Conservation (phyloP, 2,329 filamentous ascomycete species). For the Huntiella bhutanensis region DNA sequence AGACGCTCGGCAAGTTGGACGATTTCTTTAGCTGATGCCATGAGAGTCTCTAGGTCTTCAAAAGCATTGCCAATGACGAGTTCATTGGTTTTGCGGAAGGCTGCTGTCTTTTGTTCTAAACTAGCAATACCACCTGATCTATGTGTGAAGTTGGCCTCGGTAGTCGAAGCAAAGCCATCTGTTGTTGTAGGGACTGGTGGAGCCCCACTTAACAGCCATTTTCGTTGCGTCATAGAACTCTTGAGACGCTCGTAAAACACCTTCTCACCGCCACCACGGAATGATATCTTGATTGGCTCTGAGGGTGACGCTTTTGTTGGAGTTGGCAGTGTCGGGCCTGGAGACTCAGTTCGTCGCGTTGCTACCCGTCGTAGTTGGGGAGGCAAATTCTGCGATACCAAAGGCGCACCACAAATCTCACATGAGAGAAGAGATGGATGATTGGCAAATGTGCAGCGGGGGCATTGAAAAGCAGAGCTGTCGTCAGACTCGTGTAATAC, state of each 20-base stretch:
- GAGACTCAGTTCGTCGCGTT: slow-evolving; percentile 46
- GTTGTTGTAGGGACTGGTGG: slow-evolving; percentile 59
- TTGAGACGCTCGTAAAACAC: slow-evolving; percentile 82
- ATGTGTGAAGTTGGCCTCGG: slow-evolving; percentile 9
- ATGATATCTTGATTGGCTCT: slow-evolving; percentile 79
- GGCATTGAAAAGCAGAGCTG: slow-evolving; percentile 38
- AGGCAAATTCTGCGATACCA: slow-evolving; percentile 36
- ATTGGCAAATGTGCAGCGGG: slow-evolving; percentile 84
- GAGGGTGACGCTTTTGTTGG: slow-evolving; percentile 30
- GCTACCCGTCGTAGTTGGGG: slow-evolving; percentile 15
- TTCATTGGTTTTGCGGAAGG: slow-evolving; percentile 82
- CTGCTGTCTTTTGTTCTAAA: slow-evolving; percentile 66
- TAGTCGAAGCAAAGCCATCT: slow-evolving; percentile 15
- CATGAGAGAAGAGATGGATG: slow-evolving; percentile 72
- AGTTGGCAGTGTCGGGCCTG: slow-evolving; percentile 45
- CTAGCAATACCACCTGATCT: slow-evolving; percentile 80
- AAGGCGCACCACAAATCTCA: slow-evolving; percentile 73
- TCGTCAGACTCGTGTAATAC: slow-evolving; percentile 5
- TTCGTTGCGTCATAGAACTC: slow-evolving; percentile 71
- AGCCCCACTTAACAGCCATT: slow-evolving; percentile 83
- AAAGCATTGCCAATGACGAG: slow-evolving; percentile 84
- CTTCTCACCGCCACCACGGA: slow-evolving; percentile 73
- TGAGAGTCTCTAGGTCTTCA: slow-evolving; percentile 86
- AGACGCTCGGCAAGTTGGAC: slow-evolving; percentile 83
- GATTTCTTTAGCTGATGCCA: slow-evolving; percentile 94